phyloP scores from a whole-genome alignment of 176 grass and related monocot genomes.

The Aegilops speltoides region DNA sequence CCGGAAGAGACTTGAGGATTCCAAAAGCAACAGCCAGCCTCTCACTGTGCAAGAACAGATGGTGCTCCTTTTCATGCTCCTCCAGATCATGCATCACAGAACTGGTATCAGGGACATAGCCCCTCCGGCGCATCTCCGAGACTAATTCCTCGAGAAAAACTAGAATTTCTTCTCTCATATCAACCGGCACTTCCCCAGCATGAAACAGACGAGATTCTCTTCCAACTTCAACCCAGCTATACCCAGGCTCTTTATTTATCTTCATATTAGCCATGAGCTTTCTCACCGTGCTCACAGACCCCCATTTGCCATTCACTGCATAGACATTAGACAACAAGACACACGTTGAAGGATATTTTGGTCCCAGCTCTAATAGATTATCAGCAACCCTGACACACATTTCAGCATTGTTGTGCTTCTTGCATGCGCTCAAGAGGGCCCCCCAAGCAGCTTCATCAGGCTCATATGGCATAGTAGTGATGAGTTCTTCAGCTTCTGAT shows the following conservation, averaged over 20 bases:
- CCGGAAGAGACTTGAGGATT: constrained; percentile 61
- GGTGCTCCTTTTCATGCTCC: constrained; percentile 84
- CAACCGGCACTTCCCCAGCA: constrained; percentile 58
- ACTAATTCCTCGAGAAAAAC: constrained; percentile 52
- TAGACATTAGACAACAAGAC: constrained; percentile 86
- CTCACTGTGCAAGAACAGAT: constrained; percentile 85
- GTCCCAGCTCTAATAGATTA: constrained; percentile 56
- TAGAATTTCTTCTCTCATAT: constrained; percentile 62
- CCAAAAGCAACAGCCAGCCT: constrained; percentile 83
- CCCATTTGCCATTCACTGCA: constrained; percentile 73
- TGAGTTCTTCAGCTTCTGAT: constrained; percentile 75
- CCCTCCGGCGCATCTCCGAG: constrained; percentile 64
- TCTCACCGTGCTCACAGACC: constrained; percentile 59
- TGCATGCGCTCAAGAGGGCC: constrained; percentile 75
- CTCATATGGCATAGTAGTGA: constrained; percentile 60
- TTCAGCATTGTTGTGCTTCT: constrained; percentile 63
- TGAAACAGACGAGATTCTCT: constrained; percentile 61
- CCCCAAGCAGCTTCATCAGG: constrained; percentile 80
- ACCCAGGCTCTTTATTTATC: constrained; percentile 68
- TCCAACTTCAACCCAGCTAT: constrained; percentile 75
- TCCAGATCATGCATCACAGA: constrained; percentile 96
- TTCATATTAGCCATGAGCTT: constrained; percentile 57
- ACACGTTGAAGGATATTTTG: constrained; percentile 79
- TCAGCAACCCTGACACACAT: constrained; percentile 72
- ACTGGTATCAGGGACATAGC: constrained; percentile 81